Percentiles rank a stretch among this genome's conserved stretches.
These are phyloP conservation scores for Diaporthe batatas DNA, from an alignment of 2,329 filamentous ascomycete genomes.

Conservation along the genomic window DNA sequence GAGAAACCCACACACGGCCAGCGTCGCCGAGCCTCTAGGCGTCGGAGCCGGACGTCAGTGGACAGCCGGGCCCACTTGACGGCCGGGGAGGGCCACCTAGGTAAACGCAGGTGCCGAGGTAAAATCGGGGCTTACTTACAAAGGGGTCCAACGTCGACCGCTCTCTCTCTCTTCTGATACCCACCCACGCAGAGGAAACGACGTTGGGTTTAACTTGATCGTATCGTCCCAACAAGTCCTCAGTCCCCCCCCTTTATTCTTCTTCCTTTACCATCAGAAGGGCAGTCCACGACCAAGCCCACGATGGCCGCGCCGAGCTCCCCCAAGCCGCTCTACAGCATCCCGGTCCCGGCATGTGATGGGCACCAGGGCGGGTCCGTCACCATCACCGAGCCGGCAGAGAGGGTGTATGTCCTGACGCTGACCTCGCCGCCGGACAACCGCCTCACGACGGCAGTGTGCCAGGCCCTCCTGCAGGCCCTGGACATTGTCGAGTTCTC, in stretches of 20 bases:
- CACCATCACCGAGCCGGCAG: conserved; percentile 71
- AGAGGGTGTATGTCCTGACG: conserved; percentile 78
- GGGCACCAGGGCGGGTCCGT: conserved; percentile 69
- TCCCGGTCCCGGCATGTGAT: conserved; percentile 65
- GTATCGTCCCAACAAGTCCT: background rate
- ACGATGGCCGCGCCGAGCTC: conserved; percentile 46
- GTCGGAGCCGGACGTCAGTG: conserved; percentile 14
- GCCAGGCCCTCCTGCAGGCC: conserved; percentile 75
- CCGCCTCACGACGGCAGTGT: conserved; percentile 77
- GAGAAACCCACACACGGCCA: background rate
- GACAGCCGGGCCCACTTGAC: background rate
- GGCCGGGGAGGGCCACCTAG: background rate
- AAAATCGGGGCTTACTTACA: conserved; percentile 2
- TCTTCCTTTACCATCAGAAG: no score
- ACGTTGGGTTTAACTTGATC: background rate
- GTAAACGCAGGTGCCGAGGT: conserved; percentile 26
- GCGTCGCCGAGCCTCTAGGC: conserved; percentile 5
- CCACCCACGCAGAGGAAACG: no score
- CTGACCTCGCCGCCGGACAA: conserved; percentile 82
- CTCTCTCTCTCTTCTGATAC: no score
- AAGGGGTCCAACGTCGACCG: conserved; percentile 7
- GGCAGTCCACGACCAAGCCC: conserved; percentile 2
- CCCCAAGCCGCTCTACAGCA: conserved; percentile 65
- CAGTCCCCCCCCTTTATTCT: background rate
- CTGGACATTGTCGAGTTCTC: conserved; percentile 81